phyloP scores from a whole-genome alignment of 2,329 filamentous ascomycete species.

The Corynespora cassiicola region DNA sequence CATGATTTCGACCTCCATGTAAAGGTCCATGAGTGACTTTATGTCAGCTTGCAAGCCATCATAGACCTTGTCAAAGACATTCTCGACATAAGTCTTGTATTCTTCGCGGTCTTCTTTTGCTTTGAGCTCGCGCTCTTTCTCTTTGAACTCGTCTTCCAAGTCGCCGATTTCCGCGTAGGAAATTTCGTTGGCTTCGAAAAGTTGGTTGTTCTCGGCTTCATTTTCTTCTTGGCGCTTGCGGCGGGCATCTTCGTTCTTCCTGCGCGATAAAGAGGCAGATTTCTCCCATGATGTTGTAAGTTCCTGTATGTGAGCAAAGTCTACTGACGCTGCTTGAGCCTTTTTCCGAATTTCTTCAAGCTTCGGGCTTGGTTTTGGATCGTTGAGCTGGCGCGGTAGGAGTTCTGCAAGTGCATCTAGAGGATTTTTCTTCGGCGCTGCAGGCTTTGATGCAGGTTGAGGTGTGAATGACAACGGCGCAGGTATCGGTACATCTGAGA shows the following conservation, averaged over 20 bases:
- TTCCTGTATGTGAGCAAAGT: conserved; percentile 25
- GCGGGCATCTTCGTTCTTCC: conserved; percentile 56
- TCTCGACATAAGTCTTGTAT: conserved; percentile 56
- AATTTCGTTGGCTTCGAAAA: conserved; percentile 64
- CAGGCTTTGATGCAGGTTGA: conserved; percentile 15
- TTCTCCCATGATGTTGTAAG: conserved; percentile 53
- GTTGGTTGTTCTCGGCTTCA: conserved; percentile 58
- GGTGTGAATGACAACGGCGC: conserved; percentile 31
- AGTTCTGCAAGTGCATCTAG: conserved; percentile 24
- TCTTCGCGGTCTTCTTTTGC: conserved; percentile 61
- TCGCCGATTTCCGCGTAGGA: conserved; percentile 63
- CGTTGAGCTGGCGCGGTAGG: conserved; percentile 22
- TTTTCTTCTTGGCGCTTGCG: conserved; percentile 58
- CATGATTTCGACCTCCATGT: conserved; percentile 42
- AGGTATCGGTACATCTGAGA: conserved; percentile 29
- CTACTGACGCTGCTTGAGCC: conserved; percentile 18
- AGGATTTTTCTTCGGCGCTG: conserved; percentile 17
- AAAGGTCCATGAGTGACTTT: conserved; percentile 54
- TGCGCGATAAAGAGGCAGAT: conserved; percentile 50
- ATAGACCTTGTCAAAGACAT: conserved; percentile 60
- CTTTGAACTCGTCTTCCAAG: conserved; percentile 62
- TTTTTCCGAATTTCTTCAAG: conserved; percentile 30
- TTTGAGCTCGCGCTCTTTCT: conserved; percentile 57
- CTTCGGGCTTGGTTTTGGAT: conserved; percentile 16
- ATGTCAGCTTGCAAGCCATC: conserved; percentile 58